Evolutionary conservation across 805 yeast species (phyloP).

Genomic region (Starmerella stigmatis): DNA sequence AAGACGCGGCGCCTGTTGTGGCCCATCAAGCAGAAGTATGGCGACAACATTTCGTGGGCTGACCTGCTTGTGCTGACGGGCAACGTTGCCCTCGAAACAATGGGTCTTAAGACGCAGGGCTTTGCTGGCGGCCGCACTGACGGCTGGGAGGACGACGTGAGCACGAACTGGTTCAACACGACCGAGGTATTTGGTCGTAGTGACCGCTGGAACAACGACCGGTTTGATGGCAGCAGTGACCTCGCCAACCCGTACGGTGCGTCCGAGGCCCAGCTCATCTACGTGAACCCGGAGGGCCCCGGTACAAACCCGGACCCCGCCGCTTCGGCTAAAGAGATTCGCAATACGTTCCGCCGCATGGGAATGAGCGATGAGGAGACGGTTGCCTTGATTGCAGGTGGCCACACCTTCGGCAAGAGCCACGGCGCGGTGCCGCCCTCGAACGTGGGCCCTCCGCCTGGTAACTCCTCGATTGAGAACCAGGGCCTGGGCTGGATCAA

Average conservation of each 20-base stretch:
- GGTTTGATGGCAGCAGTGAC: slow-evolving; percentile 8
- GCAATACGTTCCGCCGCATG: slow-evolving; percentile 20
- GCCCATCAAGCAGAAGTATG: slow-evolving; percentile 23
- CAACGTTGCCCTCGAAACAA: slow-evolving; percentile 19
- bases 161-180: slow-evolving; percentile 16
- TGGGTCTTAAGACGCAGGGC: slow-evolving; percentile 20
- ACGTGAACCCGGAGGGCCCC: slow-evolving; percentile 23
- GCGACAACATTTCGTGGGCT: slow-evolving; percentile 21
- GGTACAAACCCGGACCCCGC: slow-evolving; percentile 18
- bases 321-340: slow-evolving; percentile 19
- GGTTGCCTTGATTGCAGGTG: slow-evolving; percentile 22
- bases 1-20: slow-evolving; percentile 21
- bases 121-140: slow-evolving; percentile 20
- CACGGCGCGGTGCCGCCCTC: slow-evolving; percentile 19
- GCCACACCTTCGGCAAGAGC: slow-evolving; percentile 21
- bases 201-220: slow-evolving; percentile 14
- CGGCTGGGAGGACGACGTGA: slow-evolving; percentile 18
- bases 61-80: slow-evolving; percentile 20
- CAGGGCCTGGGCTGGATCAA: slow-evolving; percentile 23
- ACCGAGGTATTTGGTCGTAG: slow-evolving; percentile 12
- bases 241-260: slow-evolving; percentile 17
- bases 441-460: slow-evolving; percentile 19
- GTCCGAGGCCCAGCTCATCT: slow-evolving; percentile 17
- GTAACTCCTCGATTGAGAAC: slow-evolving; percentile 16
- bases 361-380: slow-evolving; percentile 22